Conservation (phyloP, 2,329 filamentous ascomycete species). For the Capronia americana region DNA sequence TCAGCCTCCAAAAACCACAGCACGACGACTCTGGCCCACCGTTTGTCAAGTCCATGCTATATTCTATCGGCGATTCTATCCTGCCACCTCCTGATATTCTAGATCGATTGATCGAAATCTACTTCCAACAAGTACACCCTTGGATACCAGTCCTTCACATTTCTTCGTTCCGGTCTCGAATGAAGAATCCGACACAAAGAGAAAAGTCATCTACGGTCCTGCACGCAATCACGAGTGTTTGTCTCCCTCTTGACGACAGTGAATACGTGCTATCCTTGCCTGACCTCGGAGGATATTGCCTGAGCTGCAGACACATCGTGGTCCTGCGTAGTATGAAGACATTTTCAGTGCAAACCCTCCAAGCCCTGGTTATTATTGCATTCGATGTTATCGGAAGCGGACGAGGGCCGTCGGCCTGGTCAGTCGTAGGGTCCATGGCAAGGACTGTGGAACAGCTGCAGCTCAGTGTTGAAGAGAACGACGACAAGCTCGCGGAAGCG, state of each 20-base stretch:
- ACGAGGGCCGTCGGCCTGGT: neutral
- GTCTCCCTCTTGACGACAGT: too few species aligned
- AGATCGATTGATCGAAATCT: neutral
- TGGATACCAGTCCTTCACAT: neutral
- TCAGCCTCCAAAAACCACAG: neutral
- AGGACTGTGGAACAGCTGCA: neutral
- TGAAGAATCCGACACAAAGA: too few species aligned
- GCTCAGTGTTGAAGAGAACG: neutral
- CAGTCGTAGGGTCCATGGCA: neutral
- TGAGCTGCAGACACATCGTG: too few species aligned
- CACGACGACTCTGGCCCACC: too few species aligned
- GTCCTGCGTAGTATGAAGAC: too few species aligned
- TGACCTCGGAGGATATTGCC: neutral
- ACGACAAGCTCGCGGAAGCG: neutral
- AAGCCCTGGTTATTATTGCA: conserved; percentile 1
- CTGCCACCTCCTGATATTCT: neutral
- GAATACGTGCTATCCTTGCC: too few species aligned
- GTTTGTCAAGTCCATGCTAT: too few species aligned
- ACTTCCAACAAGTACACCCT: neutral
- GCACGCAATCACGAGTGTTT: neutral
- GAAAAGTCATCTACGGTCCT: neutral
- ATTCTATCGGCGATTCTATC: neutral
- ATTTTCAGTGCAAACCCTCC: neutral
- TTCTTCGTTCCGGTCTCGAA: neutral
- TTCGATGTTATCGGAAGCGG: neutral